Evolutionary conservation across 2,329 filamentous ascomycete genomes (phyloP).

Genomic region (Rosellinia necatrix): DNA sequence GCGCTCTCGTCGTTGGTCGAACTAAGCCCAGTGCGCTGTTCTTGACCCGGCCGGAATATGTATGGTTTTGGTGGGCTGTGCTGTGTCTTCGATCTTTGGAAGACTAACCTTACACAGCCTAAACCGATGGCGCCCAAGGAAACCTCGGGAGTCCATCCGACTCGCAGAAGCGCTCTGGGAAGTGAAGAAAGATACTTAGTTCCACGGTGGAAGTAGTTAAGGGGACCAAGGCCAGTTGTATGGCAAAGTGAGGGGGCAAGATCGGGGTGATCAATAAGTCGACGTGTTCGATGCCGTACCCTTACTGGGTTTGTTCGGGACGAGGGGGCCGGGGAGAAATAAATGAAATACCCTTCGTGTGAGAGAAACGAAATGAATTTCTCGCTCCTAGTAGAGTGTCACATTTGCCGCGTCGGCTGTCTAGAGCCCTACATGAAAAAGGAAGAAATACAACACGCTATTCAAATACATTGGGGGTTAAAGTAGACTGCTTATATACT

Average conservation of each 20-base stretch:
- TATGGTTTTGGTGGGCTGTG: constrained; percentile 4
- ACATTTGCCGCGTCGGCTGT: background rate
- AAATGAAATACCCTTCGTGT: background rate
- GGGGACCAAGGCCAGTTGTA: constrained; percentile 15
- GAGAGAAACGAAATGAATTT: background rate
- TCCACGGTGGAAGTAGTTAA: constrained; percentile 14
- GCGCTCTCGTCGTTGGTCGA: constrained; percentile 11
- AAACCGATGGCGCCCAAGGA: background rate
- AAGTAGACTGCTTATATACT: background rate
- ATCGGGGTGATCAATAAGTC: background rate
- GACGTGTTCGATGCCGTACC: too few species aligned
- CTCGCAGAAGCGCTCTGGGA: constrained; percentile 7
- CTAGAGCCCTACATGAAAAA: background rate
- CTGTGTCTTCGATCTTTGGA: too few species aligned
- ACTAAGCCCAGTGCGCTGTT: constrained; percentile 25
- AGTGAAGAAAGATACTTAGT: constrained; percentile 12
- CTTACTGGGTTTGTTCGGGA: too few species aligned
- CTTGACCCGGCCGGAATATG: constrained; percentile 5
- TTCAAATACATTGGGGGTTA: background rate
- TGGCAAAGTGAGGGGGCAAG: constrained; percentile 7
- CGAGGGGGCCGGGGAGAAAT: background rate
- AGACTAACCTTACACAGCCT: constrained; percentile 20
- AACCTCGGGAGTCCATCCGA: constrained; percentile 20
- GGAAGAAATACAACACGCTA: background rate
- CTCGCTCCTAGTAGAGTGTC: constrained; percentile 1